A percentile compares a stretch with the other conserved stretches of the same genome.
Conservation (phyloP, 2,329 filamentous ascomycete species). For the Lecanicillium sp. region DNA sequence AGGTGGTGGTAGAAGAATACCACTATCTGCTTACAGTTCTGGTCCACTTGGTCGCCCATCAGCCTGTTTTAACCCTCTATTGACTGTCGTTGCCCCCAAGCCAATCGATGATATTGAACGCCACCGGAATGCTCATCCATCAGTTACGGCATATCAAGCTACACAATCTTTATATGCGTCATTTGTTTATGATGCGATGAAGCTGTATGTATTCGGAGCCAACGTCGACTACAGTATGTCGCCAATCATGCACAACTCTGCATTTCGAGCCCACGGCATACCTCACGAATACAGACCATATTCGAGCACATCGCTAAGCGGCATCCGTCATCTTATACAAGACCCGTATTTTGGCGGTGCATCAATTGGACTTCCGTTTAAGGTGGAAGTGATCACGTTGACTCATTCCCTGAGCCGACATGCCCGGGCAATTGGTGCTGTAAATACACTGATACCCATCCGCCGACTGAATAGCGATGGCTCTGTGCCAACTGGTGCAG, state of each 20-base stretch:
- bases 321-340: conserved; percentile 55
- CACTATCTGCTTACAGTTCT: conserved; percentile 58
- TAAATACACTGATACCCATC: conserved; percentile 69
- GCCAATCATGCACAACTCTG: conserved; percentile 70
- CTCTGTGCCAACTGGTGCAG: conserved; percentile 45
- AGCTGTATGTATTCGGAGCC: conserved; percentile 67
- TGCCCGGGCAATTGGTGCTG: conserved; percentile 66
- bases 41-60: conserved; percentile 56
- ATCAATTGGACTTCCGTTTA: conserved; percentile 66
- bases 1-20: conserved; percentile 33
- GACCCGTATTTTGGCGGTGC: conserved; percentile 65
- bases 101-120: conserved; percentile 17
- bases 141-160: conserved; percentile 53
- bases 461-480: conserved; percentile 51
- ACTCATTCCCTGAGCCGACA: conserved; percentile 65
- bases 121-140: conserved; percentile 12
- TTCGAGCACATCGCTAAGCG: conserved; percentile 54
- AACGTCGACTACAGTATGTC: conserved; percentile 66
- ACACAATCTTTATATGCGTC: conserved; percentile 59
- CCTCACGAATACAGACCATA: conserved; percentile 60
- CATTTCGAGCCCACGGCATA: conserved; percentile 59
- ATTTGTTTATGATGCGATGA: conserved; percentile 61
- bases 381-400: conserved; percentile 62
- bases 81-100: conserved; percentile 38
- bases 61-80: conserved; percentile 52